Evolutionary conservation across 2,329 filamentous ascomycete species (phyloP), one percentile per base, ranked within the genome.

Genomic region (Colletotrichum cereale): DNA sequence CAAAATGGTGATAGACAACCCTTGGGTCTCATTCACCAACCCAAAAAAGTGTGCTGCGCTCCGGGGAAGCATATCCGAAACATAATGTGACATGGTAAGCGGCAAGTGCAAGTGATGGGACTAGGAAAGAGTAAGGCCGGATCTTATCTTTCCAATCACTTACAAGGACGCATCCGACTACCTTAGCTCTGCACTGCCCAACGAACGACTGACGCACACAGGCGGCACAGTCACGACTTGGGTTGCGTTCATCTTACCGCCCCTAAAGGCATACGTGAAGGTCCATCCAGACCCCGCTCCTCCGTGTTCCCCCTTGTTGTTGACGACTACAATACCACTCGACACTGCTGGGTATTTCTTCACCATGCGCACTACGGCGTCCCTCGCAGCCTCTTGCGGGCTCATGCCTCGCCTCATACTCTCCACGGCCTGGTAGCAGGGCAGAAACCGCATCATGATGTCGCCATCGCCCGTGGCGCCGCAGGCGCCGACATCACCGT

Each of bases 351-450:
- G 86, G 57, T 85, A 87, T 75, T 82, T 85, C 16, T 77, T 75
- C 14, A 87, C 55, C 84, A 89, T 88, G 21, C 87, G 80, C 1
- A 75, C 66, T 0, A 89, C 86, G 0, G 83, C 86, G 66, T 89
- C 86, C 57, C 86, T 82, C 0, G 87, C 87, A 0, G 87, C 87
- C 40, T 83, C 80, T 5, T 75, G 79, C 0, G 87, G 86, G 0
- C 77, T 77, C 82, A 88, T 83, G 1, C 87, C 87, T 1, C 75
- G 77, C 14, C 87, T 80, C 76, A 89, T 71, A 69, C 80, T 88
- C 79, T 89, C 87, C 1, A 89, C 84, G 1, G 87, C 87, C 75
- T 89, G 87, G 74, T 89, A 89, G 75, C 87, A 89, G 0, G 87
- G 87, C 31, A 89, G 76, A 73, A 88, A 88, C 5, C 86, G 82